A percentile compares a stretch with the other conserved stretches of the same genome.
Conservation (phyloP, 2,329 filamentous ascomycete genomes). For the Seiridium cupressi region DNA sequence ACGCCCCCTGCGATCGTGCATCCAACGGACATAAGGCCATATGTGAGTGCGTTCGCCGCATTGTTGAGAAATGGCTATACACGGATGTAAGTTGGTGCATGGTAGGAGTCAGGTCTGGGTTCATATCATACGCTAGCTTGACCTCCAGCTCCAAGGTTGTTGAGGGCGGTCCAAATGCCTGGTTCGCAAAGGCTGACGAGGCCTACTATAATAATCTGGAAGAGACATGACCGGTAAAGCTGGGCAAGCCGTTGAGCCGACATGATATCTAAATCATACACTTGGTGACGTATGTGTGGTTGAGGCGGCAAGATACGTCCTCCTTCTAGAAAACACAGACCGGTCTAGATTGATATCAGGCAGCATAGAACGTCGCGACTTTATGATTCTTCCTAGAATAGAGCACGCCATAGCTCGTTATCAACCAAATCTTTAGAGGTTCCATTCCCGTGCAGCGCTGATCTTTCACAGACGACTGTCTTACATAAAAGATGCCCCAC, state of each 20-base stretch:
- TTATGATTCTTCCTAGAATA: background rate
- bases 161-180: background rate
- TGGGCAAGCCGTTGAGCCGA: background rate
- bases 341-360: background rate
- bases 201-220: conserved; percentile 1
- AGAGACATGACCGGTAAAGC: background rate
- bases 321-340: background rate
- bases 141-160: background rate
- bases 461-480: background rate
- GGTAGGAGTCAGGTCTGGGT: background rate
- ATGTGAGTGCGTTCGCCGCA: conserved; percentile 1
- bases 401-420: conserved; percentile 6
- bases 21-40: background rate
- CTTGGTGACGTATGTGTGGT: background rate
- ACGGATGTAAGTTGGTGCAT: background rate
- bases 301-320: background rate
- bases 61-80: background rate
- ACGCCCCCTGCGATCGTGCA: background rate
- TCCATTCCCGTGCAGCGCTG: conserved; percentile 1
- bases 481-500: background rate
- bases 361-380: background rate
- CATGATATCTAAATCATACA: background rate
- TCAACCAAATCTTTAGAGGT: background rate
- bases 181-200: conserved; percentile 3
- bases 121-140: background rate